Evolutionary conservation across 169 alveolate genomes (phyloP), one percentile per base, ranked within the genome.

Genomic region (Plasmodium sp.): DNA sequence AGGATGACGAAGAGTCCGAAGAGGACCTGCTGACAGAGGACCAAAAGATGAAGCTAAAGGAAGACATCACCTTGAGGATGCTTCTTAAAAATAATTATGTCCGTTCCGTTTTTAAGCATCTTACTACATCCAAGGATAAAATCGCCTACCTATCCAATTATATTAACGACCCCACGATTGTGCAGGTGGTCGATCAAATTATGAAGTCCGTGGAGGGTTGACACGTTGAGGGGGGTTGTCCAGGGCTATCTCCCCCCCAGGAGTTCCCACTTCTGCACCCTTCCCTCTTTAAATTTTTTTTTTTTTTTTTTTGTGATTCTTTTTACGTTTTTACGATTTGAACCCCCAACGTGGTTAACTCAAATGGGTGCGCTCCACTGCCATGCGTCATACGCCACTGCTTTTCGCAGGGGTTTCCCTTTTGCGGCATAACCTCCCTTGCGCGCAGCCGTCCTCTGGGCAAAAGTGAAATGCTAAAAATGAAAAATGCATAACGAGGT

Each of bases 111-210:
- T 90, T 90, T 22, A 79, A 81, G 36, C 84, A 90, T 22, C 81
- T 80, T 54, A 43, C 84, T 16, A 43, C 54, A 12, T 56, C 94
- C 22, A 90, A 90, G 34, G 94, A 90, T 12, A 90, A 90, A 81
- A 81, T 90, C 14, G 41, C 62, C 1, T 90, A 90, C 27, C 74
- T 90, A 5, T 90, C 94, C 9, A 85, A 90, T 39, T 90, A 81
- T 31, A 80, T 90, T 80, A 54, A 81, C 54, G 94, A 90, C 48
- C 94, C 94, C 62, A 80, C 92, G 3, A 51, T 90, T 80, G 91
- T 90, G 12, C 94, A 90, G 77, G 94, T 90, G 3, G 54, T 90
- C 27, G 94, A 90, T 34, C 94, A 90, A 34, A 90, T 90, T 41
- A 90, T 90, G 94, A 90, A 90, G 34, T 67, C 94, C 6, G 73